Evolutionary conservation across 345 rosid genomes (phyloP), one percentile per base, ranked within the genome.

Genomic region (Acer campestre): DNA sequence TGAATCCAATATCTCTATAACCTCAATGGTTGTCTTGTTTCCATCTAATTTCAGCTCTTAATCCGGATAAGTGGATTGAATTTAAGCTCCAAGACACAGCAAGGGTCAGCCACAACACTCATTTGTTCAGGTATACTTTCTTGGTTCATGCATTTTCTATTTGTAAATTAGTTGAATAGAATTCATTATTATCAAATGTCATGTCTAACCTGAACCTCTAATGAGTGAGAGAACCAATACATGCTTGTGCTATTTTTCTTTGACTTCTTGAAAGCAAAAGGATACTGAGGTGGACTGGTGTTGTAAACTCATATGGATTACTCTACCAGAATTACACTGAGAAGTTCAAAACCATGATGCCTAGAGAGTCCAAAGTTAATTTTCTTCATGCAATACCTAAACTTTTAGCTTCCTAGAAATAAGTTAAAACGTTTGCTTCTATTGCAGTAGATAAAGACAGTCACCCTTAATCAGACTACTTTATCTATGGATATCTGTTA

Each of bases 81-180:
- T 95, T 95, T 79, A 95, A 92, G 87, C 88, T 95, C 75, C 97
- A 90, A 84, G 98, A 95, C 79, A 90, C 97, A 62, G 98, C 95
- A 35, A 89, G 91, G 75, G 98, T 95, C 82, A 95, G 94, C 87
- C 98, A 95, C 79, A 92, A 95, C 83, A 77, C 91, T 70, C 95
- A 95, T 62, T 80, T 95, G 80, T 95, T 86, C 89, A 95, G 98
- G 98, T 93, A 59, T 75, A 22, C 63, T 75, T 27, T n/a, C 64
- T 75, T 71, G 35, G 62, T 20, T 61, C 48, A 17, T 6, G 4
- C 25, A 0, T 38, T 64, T 18, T 71, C 4, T 61, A 8, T 25
- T 61, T 71, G 31, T 3, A 25, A 16, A 6, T 29, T n/a, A 11
- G 75, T 42, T 13, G 2, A 22, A 31, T 61, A 22, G 17, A 78